A percentile compares a stretch with the other conserved stretches of the same genome.
phyloP scores from a whole-genome alignment of 805 yeast genomes.

The Limtongozyma cylindracea region DNA sequence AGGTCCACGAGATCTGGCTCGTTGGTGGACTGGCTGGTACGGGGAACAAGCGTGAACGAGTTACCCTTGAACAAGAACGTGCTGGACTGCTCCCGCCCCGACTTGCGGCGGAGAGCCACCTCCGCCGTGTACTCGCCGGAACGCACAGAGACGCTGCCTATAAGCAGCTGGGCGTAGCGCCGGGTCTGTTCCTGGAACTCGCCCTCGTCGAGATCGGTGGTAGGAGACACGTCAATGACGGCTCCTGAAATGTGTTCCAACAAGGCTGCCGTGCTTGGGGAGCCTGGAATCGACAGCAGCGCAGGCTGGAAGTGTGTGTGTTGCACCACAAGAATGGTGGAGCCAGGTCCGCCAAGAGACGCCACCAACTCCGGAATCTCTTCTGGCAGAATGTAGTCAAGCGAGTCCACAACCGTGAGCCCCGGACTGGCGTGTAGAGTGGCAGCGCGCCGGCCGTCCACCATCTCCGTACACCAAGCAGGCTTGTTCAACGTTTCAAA shows the following conservation, averaged over 20 bases:
- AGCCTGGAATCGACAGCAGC: too few relatives aligned
- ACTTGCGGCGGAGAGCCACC: slow-evolving; percentile 50
- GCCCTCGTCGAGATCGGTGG: slow-evolving; percentile 29
- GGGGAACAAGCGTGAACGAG: slow-evolving; percentile 11
- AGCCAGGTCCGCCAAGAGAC: slow-evolving; percentile 11
- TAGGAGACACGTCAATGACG: slow-evolving; percentile 36
- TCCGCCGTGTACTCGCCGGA: slow-evolving; percentile 20
- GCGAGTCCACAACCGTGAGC: slow-evolving; percentile 38
- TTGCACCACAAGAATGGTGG: slow-evolving; percentile 10
- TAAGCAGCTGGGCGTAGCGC: too few relatives aligned
- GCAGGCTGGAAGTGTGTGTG: slow-evolving; percentile 14
- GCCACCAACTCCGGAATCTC: slow-evolving; percentile 24
- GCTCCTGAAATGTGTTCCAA: slow-evolving; percentile 54
- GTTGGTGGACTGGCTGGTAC: slow-evolving; percentile 7
- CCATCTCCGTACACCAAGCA: slow-evolving; percentile 16
- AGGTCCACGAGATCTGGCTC: slow-evolving; percentile 34
- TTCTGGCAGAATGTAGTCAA: slow-evolving; percentile 26
- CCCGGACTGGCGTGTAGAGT: slow-evolving; percentile 5
- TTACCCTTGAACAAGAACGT: slow-evolving; percentile 28
- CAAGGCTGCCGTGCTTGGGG: slow-evolving; percentile 26
- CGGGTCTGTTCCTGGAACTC: slow-evolving; percentile 10
- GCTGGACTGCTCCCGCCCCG: slow-evolving; percentile 66
- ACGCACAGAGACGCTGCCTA: too few relatives aligned
- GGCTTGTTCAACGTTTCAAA: slow-evolving; percentile 42
- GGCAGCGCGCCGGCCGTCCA: slow-evolving; percentile 7